Percentiles rank a stretch among this genome's conserved stretches.
phyloP scores from a whole-genome alignment of 2,329 filamentous ascomycete genomes.

The Dothideomycetidae sp. region DNA sequence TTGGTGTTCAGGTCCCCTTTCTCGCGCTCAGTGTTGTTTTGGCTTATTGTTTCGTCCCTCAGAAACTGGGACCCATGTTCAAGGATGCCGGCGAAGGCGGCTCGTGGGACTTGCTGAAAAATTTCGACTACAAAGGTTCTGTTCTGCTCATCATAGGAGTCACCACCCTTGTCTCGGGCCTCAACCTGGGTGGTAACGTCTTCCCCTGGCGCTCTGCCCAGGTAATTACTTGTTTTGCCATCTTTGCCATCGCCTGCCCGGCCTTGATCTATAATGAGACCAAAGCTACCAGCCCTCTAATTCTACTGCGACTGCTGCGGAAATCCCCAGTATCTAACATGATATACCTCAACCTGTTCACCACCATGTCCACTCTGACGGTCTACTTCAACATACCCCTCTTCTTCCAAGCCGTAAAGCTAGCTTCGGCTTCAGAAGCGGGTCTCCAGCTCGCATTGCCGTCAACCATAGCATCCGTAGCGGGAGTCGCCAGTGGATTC shows the following conservation, averaged over 20 bases:
- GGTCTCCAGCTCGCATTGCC: constrained; percentile 58
- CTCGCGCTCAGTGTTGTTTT: constrained; percentile 32
- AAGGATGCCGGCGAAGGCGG: constrained; percentile 27
- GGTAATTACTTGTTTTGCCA: constrained; percentile 33
- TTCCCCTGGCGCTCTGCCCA: constrained; percentile 37
- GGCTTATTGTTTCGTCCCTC: constrained; percentile 30
- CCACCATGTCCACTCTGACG: constrained; percentile 34
- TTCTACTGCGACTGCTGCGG: constrained; percentile 35
- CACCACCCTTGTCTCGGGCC: constrained; percentile 14
- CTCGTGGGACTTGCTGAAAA: constrained; percentile 30
- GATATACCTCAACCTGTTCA: constrained; percentile 40
- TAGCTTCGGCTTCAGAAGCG: constrained; percentile 47
- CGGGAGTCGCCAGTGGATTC: constrained; percentile 28
- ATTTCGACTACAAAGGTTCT: constrained; percentile 37
- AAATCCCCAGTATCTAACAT: constrained; percentile 34
- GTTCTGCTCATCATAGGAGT: constrained; percentile 33
- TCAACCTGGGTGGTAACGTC: constrained; percentile 40
- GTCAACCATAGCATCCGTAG: constrained; percentile 34
- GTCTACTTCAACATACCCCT: constrained; percentile 59
- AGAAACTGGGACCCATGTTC: constrained; percentile 32
- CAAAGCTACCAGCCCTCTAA: constrained; percentile 33
- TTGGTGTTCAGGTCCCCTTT: constrained; percentile 37
- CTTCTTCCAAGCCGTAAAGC: constrained; percentile 39
- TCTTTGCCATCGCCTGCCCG: constrained; percentile 26
- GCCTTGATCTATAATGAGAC: constrained; percentile 30